Evolutionary conservation across 2,329 filamentous ascomycete species (phyloP).

Genomic region (Didymella lethalis): DNA sequence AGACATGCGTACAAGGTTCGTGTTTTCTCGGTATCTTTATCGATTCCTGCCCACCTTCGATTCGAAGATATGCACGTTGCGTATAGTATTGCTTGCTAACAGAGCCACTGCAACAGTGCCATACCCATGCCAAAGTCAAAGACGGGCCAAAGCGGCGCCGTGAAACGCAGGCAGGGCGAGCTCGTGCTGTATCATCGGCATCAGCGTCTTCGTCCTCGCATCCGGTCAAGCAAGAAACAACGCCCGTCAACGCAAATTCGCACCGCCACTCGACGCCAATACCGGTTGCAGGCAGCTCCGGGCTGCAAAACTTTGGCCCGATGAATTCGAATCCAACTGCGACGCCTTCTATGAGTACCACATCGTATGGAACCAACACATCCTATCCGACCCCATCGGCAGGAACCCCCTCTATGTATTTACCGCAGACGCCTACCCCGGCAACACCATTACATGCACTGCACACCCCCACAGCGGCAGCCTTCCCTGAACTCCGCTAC

Average conservation of each 20-base stretch:
- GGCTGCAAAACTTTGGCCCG: slow-evolving; percentile 38
- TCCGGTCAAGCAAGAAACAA: slow-evolving; percentile 41
- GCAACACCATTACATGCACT: slow-evolving; percentile 32
- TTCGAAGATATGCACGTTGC: slow-evolving; percentile 14
- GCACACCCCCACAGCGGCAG: slow-evolving; percentile 32
- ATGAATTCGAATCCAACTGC: slow-evolving; percentile 34
- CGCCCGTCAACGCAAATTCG: slow-evolving; percentile 31
- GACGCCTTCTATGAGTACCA: slow-evolving; percentile 30
- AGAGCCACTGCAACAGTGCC: slow-evolving; percentile 45
- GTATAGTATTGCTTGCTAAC: slow-evolving; percentile 36
- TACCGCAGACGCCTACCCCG: slow-evolving; percentile 24
- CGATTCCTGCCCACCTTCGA: slow-evolving; percentile 8
- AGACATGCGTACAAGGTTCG: slow-evolving; percentile 85
- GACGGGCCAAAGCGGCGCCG: slow-evolving; percentile 54
- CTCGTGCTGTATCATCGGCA: slow-evolving; percentile 47
- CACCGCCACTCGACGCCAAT: slow-evolving; percentile 45
- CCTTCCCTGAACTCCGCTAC: slow-evolving; percentile 24
- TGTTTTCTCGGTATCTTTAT: slow-evolving; percentile 21
- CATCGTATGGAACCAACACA: slow-evolving; percentile 32
- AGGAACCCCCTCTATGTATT: slow-evolving; percentile 24
- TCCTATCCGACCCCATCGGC: slow-evolving; percentile 40
- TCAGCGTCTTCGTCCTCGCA: slow-evolving; percentile 47
- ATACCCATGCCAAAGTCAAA: slow-evolving; percentile 55
- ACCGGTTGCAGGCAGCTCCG: slow-evolving; percentile 34
- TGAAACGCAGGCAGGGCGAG: slow-evolving; percentile 50